phyloP scores from a whole-genome alignment of 139 green algal species.

The Prasinococcaceae sp. region DNA sequence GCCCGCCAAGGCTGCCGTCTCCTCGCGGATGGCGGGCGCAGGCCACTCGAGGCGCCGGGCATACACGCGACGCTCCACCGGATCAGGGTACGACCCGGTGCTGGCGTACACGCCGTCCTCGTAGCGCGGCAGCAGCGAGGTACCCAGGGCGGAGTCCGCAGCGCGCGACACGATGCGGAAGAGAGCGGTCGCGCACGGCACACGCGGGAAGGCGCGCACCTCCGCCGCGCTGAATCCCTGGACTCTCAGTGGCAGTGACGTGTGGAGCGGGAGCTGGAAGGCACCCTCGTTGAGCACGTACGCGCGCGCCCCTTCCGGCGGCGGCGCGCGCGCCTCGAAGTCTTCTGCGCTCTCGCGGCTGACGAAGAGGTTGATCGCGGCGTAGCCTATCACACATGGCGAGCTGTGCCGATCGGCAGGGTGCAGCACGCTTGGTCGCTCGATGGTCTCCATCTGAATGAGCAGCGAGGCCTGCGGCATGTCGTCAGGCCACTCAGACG shows the following conservation, averaged over 20 bases:
- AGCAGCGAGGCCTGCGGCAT: slow-evolving; percentile 33
- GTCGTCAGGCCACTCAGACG: slow-evolving; percentile 15
- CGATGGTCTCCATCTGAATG: slow-evolving; percentile 23
- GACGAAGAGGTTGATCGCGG: slow-evolving; percentile 32
- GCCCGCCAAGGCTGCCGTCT: background rate
- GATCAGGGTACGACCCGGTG: slow-evolving; percentile 21
- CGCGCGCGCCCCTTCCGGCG: slow-evolving; percentile 28
- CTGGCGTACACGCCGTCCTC: slow-evolving; percentile 42
- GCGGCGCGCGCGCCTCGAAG: too few species aligned
- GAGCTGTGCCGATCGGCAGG: too few species aligned
- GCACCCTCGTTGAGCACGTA: slow-evolving; percentile 44
- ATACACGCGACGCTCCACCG: slow-evolving; percentile 38
- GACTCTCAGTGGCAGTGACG: slow-evolving; percentile 5
- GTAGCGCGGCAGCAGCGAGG: slow-evolving; percentile 26
- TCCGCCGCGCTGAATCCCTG: slow-evolving; percentile 2
- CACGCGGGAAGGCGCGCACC: background rate
- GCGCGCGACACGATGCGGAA: slow-evolving; percentile 22
- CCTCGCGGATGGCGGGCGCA: background rate
- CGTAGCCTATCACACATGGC: too few species aligned
- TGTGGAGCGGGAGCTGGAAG: slow-evolving; percentile 41
- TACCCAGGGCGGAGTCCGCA: background rate
- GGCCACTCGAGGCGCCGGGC: background rate
- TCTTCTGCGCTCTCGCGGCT: slow-evolving; percentile 22
- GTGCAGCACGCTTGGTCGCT: slow-evolving; percentile 6
- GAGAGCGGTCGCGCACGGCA: slow-evolving; percentile 42